Conservation (phyloP, 805 yeast species). For the Starmerella riodocensis region DNA sequence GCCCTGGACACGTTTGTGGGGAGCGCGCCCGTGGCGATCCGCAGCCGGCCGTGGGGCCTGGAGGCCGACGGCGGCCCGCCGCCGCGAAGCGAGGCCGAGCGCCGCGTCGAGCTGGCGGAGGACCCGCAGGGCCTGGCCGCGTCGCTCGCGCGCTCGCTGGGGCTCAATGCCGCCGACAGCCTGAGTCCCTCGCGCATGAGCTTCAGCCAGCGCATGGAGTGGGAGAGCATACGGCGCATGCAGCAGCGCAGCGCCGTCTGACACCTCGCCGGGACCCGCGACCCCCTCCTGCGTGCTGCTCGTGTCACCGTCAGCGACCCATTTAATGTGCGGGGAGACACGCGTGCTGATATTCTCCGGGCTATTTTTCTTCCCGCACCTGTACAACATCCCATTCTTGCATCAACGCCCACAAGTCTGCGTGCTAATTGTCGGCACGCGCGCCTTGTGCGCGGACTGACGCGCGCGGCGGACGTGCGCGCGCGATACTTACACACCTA, state of each 20-base stretch:
- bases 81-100: slow-evolving; percentile 1
- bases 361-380: too few species aligned
- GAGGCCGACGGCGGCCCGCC: slow-evolving; percentile 18
- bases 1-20: slow-evolving; percentile 1
- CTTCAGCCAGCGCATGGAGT: slow-evolving; percentile 23
- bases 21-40: slow-evolving; percentile 15
- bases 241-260: slow-evolving; percentile 4
- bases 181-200: slow-evolving; percentile 21
- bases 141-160: neutral
- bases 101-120: neutral
- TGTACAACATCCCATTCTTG: too few species aligned
- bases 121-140: neutral
- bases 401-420: too few species aligned
- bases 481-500: too few species aligned
- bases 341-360: too few species aligned
- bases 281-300: too few species aligned
- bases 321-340: too few species aligned
- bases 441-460: too few species aligned
- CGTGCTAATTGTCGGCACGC: too few species aligned
- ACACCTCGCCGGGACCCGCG: too few species aligned
- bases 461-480: too few species aligned
- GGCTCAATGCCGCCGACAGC: neutral
- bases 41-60: slow-evolving; percentile 1
- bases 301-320: too few species aligned
- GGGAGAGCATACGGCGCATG: slow-evolving; percentile 15